Evolutionary conservation across 163 green algal species (phyloP), one percentile per base, ranked within the genome.

Genomic region (Prototheca cutis): DNA sequence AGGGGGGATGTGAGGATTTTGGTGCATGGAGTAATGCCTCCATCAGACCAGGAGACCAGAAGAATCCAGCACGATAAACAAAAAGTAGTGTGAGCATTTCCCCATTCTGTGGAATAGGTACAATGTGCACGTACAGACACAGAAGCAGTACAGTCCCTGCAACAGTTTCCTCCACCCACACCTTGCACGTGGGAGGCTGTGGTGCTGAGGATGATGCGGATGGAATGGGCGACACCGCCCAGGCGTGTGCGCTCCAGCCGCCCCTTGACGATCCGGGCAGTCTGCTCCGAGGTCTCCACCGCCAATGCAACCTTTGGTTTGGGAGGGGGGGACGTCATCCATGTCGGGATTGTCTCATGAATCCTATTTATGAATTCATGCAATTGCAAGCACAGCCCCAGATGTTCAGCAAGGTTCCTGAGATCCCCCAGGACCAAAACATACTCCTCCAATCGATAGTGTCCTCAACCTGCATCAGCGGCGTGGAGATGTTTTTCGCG

Each of bases 401-500:
- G n/a, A n/a, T n/a, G n/a, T n/a, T n/a, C n/a, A n/a, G n/a, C n/a
- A n/a, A n/a, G n/a, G n/a, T n/a, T n/a, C n/a, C n/a, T n/a, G n/a
- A n/a, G n/a, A n/a, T n/a, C n/a, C n/a, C n/a, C n/a, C n/a, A n/a
- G n/a, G n/a, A 13, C 10, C 10, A 45, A 8, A 45, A 13, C 36
- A 45, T 8, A 13, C 36, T 45, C 36, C 36, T 45, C 36, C 10
- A 45, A 45, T 45, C 36, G 36, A 45, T n/a, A n/a, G n/a, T n/a
- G n/a, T n/a, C 36, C 36, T 15, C 17, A 15, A 91, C 82, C 76
- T 80, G 70, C 40, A 98, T 96, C 73, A 98, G 91, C 34, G 91
- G 92, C 13, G 92, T 98, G 73, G 63, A 81, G 59, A 98, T 97
- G 65, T 83, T 91, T 54, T 90, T 91, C n/a, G 85, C 77, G 13